Evolutionary conservation across 805 yeast species (phyloP), one percentile per base, ranked within the genome.

Genomic region (Vanderwaltozyma tropicalis): DNA sequence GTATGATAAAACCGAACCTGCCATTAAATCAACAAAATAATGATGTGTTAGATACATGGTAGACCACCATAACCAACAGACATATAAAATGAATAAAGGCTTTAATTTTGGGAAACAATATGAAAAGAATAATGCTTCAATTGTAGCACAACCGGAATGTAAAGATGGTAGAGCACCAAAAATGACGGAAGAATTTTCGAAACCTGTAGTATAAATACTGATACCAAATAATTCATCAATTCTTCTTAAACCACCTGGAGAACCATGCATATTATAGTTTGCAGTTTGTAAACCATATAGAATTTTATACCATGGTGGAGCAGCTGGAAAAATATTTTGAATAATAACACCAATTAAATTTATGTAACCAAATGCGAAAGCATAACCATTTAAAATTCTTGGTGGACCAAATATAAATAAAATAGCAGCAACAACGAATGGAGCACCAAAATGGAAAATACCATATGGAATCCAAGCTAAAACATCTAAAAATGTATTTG

Each of bases 11-110:
- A 76, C 71, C 3, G 95, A 89, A 18, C 97, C 97, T 13, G 85
- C 92, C 52, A 84, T 84, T 38, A 89, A 73, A 58, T 88, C 97
- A 41, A 89, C 76, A 54, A 89, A 89, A 61, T 89, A 89, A 63
- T 89, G 97, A 61, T 89, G 97, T 0, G 96, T 88, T 54, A 89
- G 69, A 61, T 89, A 89, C 97, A 89, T 89, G 12, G 97, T 89
- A 38, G 89, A 74, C 94, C 95, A 89, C 97, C 97, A 89, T 48
- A 89, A 71, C 92, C 95, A 85, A 44, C 76, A 63, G 17, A 86
- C 92, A 56, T 88, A 89, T 14, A 69, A 61, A 55, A 79, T 70
- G 69, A 86, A 83, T 9, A 82, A 45, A 9, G 80, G 76, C 1
- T 75, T 67, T 33, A 67, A 67, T 32, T 63, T 68, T 11, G 97